These are phyloP conservation scores for Xylaria sp. DNA, from an alignment of 2,329 filamentous ascomycete genomes.

Conservation along the genomic window DNA sequence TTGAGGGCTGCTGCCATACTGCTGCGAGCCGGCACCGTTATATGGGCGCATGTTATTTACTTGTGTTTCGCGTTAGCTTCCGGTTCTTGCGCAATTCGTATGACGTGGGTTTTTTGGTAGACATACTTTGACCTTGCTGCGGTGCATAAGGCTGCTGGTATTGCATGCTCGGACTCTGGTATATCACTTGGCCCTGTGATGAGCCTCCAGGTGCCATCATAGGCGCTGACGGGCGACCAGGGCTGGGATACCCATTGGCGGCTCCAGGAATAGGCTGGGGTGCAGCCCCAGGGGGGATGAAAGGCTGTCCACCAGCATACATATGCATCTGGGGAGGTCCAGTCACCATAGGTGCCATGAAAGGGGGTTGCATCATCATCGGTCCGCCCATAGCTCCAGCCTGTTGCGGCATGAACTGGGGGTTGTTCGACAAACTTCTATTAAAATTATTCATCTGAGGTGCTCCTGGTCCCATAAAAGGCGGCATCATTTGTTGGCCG, in stretches of 20 bases:
- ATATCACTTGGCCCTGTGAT: constrained; percentile 85
- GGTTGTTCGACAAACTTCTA: constrained; percentile 76
- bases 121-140: constrained; percentile 81
- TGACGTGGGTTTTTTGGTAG: constrained; percentile 40
- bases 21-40: constrained; percentile 67
- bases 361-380: constrained; percentile 87
- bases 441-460: constrained; percentile 76
- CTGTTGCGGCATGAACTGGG: constrained; percentile 78
- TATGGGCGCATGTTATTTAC: constrained; percentile 70
- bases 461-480: constrained; percentile 74
- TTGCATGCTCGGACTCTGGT: constrained; percentile 79
- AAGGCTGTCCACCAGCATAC: constrained; percentile 77
- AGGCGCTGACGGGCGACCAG: constrained; percentile 78
- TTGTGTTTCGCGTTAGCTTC: constrained; percentile 56
- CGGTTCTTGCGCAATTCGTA: constrained; percentile 36
- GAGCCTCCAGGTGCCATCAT: constrained; percentile 97
- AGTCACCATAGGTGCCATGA: constrained; percentile 76
- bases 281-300: constrained; percentile 68
- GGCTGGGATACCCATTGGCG: constrained; percentile 86
- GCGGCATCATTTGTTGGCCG: constrained; percentile 76
- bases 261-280: constrained; percentile 69
- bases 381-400: constrained; percentile 76
- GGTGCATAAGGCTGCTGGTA: constrained; percentile 80
- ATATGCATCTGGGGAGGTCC: constrained; percentile 81
- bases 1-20: constrained; percentile 74